A percentile compares a stretch with the other conserved stretches of the same genome.
Evolutionary conservation across 78 protist species (phyloP).

Genomic region (Polysphondylium violaceum): DNA sequence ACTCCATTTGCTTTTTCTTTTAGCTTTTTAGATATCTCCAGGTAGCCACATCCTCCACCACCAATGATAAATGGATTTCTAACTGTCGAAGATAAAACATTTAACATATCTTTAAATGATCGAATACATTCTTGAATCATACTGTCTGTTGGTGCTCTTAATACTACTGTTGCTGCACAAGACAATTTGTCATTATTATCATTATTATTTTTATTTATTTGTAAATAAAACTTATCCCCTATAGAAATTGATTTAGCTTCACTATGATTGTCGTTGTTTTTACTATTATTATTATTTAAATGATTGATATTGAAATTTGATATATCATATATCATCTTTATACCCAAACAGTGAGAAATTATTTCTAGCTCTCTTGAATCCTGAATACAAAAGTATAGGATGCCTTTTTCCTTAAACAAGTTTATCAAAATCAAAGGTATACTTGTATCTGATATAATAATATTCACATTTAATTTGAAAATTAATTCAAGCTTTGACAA

Average conservation of each 20-base stretch:
- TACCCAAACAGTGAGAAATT: conserved; percentile 8
- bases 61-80: conserved; percentile 61
- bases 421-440: conserved; percentile 7
- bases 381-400: conserved; percentile 26
- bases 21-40: conserved; percentile 35
- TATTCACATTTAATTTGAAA: neutral
- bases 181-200: neutral
- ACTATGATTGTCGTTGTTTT: neutral
- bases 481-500: neutral
- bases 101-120: conserved; percentile 72
- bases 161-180: conserved; percentile 42
- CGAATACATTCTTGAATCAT: conserved; percentile 52
- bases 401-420: conserved; percentile 20
- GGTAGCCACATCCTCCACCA: conserved; percentile 65
- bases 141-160: conserved; percentile 70
- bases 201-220: neutral
- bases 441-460: conserved; percentile 47
- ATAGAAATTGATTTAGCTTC: neutral
- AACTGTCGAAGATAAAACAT: conserved; percentile 13
- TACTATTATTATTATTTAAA: neutral
- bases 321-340: conserved; percentile 21
- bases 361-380: conserved; percentile 51
- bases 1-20: neutral
- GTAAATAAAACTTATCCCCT: conserved; percentile 26
- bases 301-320: neutral